A percentile compares a stretch with the other conserved stretches of the same genome.
Evolutionary conservation across 768 basidiomycete species (phyloP).

Genomic region (Clitopilus passeckerianus): DNA sequence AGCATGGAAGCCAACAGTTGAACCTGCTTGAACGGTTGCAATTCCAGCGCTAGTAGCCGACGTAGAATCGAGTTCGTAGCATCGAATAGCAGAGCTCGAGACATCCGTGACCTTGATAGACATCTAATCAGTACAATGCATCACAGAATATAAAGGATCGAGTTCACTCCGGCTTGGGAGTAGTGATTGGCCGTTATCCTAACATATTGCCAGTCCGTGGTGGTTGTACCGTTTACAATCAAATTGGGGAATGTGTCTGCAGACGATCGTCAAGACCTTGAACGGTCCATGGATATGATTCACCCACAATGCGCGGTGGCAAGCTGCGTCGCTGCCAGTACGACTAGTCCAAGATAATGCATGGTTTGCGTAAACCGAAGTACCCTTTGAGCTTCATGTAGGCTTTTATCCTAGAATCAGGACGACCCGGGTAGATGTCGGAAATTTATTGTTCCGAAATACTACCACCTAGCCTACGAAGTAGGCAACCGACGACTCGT

Average conservation of each 20-base stretch:
- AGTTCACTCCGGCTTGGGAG: conserved; percentile 22
- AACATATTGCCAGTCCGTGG: conserved; percentile 29
- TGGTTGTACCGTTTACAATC: conserved; percentile 18
- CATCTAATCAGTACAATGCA: no score
- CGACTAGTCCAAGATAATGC: not conserved
- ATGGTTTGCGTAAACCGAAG: not conserved
- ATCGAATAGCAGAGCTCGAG: conserved; percentile 27
- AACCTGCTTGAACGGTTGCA: conserved; percentile 25
- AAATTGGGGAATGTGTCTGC: conserved; percentile 26
- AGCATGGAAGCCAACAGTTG: conserved; percentile 25
- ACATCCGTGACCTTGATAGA: conserved; percentile 25
- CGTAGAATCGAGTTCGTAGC: conserved; percentile 26
- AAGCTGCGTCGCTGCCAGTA: conserved; percentile 2
- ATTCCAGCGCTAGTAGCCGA: conserved; percentile 20
- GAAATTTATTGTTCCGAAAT: not conserved
- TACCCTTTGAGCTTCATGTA: no score
- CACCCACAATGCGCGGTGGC: conserved; percentile 10
- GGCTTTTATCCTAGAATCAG: not conserved
- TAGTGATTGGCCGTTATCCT: conserved; percentile 29
- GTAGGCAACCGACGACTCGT: not conserved
- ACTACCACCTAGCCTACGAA: not conserved
- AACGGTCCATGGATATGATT: not conserved
- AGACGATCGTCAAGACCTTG: not conserved
- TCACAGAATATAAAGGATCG: not conserved
- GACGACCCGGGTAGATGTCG: not conserved